Percentiles rank a stretch among this genome's conserved stretches.
phyloP scores from a whole-genome alignment of 2,329 filamentous ascomycete genomes.

The Penicillium sp. region DNA sequence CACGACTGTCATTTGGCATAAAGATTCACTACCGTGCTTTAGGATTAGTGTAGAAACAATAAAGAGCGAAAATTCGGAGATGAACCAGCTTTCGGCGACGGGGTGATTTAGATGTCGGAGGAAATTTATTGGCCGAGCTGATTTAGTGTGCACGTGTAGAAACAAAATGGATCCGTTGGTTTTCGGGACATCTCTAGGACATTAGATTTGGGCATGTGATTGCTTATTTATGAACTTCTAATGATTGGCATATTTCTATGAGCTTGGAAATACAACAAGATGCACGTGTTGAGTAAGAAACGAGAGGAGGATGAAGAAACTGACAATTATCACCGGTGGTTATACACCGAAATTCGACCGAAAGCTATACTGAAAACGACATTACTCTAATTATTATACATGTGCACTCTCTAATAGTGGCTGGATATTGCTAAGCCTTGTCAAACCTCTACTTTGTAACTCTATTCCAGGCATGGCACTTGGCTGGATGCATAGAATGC shows the following conservation, averaged over 20 bases:
- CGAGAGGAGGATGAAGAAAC: neutral
- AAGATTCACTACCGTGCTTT: neutral
- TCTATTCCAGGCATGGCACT: neutral
- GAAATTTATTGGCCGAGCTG: neutral
- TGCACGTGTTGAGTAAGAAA: neutral
- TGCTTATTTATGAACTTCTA: neutral
- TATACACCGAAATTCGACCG: neutral
- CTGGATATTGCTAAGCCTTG: neutral
- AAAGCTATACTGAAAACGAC: no score
- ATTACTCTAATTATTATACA: no score
- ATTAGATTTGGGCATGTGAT: neutral
- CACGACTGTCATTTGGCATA: neutral
- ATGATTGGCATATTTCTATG: neutral
- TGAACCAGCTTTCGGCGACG: neutral
- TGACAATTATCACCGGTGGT: neutral
- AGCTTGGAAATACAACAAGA: neutral
- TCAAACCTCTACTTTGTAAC: neutral
- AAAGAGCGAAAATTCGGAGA: neutral
- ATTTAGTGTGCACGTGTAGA: constrained; percentile 1
- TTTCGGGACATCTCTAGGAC: neutral
- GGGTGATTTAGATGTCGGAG: neutral
- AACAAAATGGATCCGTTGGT: neutral
- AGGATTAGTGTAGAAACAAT: neutral
- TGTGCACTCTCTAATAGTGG: neutral
- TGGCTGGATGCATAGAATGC: neutral